phyloP scores from a whole-genome alignment of 2,329 filamentous ascomycete genomes.

The Helotiales sp. region DNA sequence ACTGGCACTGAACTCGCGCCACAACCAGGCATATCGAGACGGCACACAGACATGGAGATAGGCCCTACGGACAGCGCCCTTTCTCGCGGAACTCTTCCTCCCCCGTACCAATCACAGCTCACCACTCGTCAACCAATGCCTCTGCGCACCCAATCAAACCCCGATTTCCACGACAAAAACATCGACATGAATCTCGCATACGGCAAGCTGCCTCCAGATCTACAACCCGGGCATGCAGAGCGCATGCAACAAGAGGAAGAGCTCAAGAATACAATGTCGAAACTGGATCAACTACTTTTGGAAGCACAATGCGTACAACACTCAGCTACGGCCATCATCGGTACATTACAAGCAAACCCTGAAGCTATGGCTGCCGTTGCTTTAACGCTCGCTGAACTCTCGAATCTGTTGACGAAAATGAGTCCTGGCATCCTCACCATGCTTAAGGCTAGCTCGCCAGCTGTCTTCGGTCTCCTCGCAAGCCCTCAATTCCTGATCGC shows the following conservation, averaged over 20 bases:
- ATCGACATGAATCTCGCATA: constrained; percentile 94
- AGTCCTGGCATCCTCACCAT: constrained; percentile 75
- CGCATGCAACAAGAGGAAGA: constrained; percentile 49
- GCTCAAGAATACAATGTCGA: constrained; percentile 67
- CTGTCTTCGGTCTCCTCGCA: constrained; percentile 81
- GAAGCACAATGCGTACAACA: constrained; percentile 89
- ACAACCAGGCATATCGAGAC: constrained; percentile 20
- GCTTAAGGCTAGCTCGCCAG: constrained; percentile 79
- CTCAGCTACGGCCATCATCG: constrained; percentile 78
- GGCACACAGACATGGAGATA: constrained; percentile 30
- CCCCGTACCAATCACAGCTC: constrained; percentile 23
- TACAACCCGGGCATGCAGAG: constrained; percentile 35
- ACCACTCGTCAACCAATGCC: neutral
- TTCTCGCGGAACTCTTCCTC: constrained; percentile 19
- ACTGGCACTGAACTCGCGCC: constrained; percentile 18
- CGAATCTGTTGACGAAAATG: constrained; percentile 77
- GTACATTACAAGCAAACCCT: constrained; percentile 77
- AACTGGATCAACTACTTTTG: constrained; percentile 75
- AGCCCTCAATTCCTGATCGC: constrained; percentile 95
- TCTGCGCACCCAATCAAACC: constrained; percentile 26
- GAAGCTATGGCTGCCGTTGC: constrained; percentile 94
- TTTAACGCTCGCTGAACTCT: constrained; percentile 88
- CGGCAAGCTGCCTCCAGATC: constrained; percentile 74
- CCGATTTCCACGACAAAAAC: constrained; percentile 40
- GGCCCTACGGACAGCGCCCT: constrained; percentile 10